Evolutionary conservation across 2,329 filamentous ascomycete genomes (phyloP).

Genomic region (Lachnellula subtilissima): DNA sequence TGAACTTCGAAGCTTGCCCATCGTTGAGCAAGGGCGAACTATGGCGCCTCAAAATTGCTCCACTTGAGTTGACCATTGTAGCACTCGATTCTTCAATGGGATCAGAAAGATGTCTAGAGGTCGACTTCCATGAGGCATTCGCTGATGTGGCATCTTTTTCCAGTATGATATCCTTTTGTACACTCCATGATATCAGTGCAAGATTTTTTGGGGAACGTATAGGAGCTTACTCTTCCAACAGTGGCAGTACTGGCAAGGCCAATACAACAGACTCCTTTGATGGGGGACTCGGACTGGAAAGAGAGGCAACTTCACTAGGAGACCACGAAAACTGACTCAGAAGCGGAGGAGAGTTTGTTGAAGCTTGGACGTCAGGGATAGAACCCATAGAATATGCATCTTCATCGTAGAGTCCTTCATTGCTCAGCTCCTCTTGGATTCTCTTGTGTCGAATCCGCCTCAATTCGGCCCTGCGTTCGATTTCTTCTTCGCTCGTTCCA

Average conservation of each 20-base stretch:
- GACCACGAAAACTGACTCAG: constrained; percentile 7
- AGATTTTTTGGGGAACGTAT: not conserved
- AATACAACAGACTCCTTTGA: constrained; percentile 6
- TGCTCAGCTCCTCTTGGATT: constrained; percentile 54
- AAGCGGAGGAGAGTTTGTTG: not conserved
- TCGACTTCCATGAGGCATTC: not conserved
- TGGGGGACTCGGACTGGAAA: constrained; percentile 5
- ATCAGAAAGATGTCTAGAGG: not conserved
- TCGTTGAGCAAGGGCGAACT: constrained; percentile 20
- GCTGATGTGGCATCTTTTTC: not conserved
- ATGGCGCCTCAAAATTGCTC: constrained; percentile 15
- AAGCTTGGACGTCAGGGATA: constrained; percentile 3
- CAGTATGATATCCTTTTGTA: not conserved
- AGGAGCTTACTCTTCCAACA: constrained; percentile 15
- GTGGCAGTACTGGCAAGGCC: constrained; percentile 8
- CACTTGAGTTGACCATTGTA: constrained; percentile 11
- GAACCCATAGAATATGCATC: constrained; percentile 29
- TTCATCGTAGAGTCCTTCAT: constrained; percentile 38
- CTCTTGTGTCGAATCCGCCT: constrained; percentile 50
- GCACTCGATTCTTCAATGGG: not conserved
- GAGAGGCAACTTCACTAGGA: constrained; percentile 12
- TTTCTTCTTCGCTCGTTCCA: constrained; percentile 47
- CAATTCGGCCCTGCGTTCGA: constrained; percentile 51
- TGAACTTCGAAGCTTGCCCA: not conserved
- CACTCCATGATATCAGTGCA: not conserved